Evolutionary conservation across 2,329 filamentous ascomycete species (phyloP), one percentile per base, ranked within the genome.

Genomic region (Aureobasidium sp.): DNA sequence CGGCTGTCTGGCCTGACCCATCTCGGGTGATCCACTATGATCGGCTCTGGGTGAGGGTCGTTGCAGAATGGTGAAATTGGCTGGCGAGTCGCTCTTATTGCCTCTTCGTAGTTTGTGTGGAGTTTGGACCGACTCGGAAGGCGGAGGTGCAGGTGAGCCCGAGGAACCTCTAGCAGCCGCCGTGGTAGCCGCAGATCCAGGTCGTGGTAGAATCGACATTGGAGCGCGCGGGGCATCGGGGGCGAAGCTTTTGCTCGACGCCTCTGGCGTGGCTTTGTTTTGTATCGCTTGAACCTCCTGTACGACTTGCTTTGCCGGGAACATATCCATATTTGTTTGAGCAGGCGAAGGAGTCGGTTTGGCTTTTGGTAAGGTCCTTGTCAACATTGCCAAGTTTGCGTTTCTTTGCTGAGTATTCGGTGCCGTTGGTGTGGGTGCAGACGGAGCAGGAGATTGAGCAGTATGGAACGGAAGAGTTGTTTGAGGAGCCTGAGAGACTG

Each of bases 311-410:
- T 66, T 47, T 27, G 63, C 62, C 34, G 51, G 45, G 53, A 58
- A 64, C 53, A 57, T 56, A 61, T 48, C 59, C 44, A 12, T 31
- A 1, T 56, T 62, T 27, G 14, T 49, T 12, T 60, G 59, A 9
- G 44, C 39, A 44, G 51, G 57, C 1, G 62, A 49, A 25, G 62
- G 41, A 17, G 55, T 44, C 5, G 59, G 56, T 65, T 68, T 59
- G 51, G 41, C 29, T 65, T 68, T 45, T 15, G 71, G 71, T 29
- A 74, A 48, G 5, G 70, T 72, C 44, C 71, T 64, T 5, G 71
- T 73, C 47, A 72, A 69, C 63, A 72, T 71, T 34, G 71, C 71
- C 62, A 73, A 36, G 4, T 69, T 70, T 9, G 67, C 51, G 29
- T 62, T 65, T 49, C 68, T 62, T 55, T 64, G 61, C 51, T 64